Evolutionary conservation across 352 stramenopile genomes (phyloP), one percentile per base, ranked within the genome.

Genomic region (Phytophthora ramorum): DNA sequence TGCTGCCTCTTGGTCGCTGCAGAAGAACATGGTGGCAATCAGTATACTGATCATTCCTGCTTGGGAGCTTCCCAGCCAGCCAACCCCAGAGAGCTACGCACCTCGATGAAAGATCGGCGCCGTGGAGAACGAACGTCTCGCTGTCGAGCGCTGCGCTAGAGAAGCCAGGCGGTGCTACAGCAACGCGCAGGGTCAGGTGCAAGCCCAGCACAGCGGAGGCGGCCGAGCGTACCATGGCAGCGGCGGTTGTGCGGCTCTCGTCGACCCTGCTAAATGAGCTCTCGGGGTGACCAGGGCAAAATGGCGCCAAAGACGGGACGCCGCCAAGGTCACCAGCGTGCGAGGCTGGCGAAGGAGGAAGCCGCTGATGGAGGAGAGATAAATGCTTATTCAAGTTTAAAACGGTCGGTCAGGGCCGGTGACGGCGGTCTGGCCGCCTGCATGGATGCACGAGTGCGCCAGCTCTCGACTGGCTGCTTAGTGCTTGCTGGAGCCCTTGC

Each of bases 1-100:
- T 96, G 88, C 69, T 89, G 81, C 17, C 88, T 74, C 71, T 96
- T 96, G 55, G 83, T 69, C 17, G 75, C 88, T 75, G 46, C 6
- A 40, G 14, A 58, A n/a, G 6, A 28, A n/a, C 32, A 58, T 17
- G 26, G 2, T 7, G 19, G 13, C n/a, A 41, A 41, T 32, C 26
- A 32, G 26, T 32, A 6, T 7, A 32, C 26, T 8, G 26, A 4
- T 7, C 7, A 32, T 32, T 8, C 26, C 26, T 32, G 22, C 7
- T 32, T 9, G 26, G 26, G 4, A 8, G 26, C 7, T 8, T 8
- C 7, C 26, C 26, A 32, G 32, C 37, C 28, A 55, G 17, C 16
- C n/a, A n/a, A 1, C 9, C 35, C 32, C 35, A 41, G 3, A 41
- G 35, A 41, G 35, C 9, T 28, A 59, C 40, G 30, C 46, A 90